These are phyloP conservation scores for Peziza echinospora DNA, from an alignment of 495 filamentous ascomycete species.

Conservation along the genomic window DNA sequence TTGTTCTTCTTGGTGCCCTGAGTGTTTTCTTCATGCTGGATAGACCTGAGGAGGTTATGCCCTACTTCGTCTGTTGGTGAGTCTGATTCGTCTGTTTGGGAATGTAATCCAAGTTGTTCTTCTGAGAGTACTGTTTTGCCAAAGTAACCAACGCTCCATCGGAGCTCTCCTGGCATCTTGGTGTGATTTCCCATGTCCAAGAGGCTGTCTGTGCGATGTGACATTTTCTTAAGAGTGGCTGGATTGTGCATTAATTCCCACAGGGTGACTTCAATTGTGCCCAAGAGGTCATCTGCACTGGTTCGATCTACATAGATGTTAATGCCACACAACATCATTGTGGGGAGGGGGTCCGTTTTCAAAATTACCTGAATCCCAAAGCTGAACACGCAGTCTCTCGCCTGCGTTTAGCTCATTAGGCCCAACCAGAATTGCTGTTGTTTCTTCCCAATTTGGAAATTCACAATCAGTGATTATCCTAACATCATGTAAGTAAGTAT, in stretches of 20 bases:
- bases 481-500: too few species aligned
- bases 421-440: slow-evolving; percentile 38
- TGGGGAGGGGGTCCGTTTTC: too few species aligned
- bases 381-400: slow-evolving; percentile 42
- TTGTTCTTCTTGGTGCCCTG: too few species aligned
- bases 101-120: background rate
- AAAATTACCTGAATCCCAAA: slow-evolving; percentile 33
- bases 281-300: slow-evolving; percentile 51
- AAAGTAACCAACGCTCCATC: slow-evolving; percentile 52
- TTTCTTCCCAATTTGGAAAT: slow-evolving; percentile 47
- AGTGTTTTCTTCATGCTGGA: too few species aligned
- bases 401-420: slow-evolving; percentile 48
- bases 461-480: slow-evolving; percentile 40
- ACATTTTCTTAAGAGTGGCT: slow-evolving; percentile 26
- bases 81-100: slow-evolving; percentile 24
- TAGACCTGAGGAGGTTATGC: too few species aligned
- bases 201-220: slow-evolving; percentile 36
- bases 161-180: slow-evolving; percentile 41
- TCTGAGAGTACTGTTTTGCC: slow-evolving; percentile 23
- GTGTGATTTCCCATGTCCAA: slow-evolving; percentile 35
- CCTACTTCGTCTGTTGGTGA: background rate
- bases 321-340: too few species aligned
- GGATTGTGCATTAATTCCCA: background rate
- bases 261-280: slow-evolving; percentile 34
- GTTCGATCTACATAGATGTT: too few species aligned